Evolutionary conservation across 106 monocot genomes (phyloP).

Genomic region (Acorus calamus): DNA sequence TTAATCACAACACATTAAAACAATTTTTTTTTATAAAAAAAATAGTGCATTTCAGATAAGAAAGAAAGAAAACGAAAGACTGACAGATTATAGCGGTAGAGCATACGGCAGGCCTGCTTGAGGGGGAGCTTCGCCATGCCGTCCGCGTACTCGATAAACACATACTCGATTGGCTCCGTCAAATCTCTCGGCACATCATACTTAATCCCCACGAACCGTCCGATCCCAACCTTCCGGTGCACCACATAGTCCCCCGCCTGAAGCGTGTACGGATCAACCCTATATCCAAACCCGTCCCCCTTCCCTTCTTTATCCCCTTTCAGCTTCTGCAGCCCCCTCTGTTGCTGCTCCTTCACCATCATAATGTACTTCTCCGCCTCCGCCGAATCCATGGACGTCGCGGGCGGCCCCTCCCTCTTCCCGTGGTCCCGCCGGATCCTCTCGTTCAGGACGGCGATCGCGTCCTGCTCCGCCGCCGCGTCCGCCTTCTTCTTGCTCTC

Average conservation of each 20-base stretch:
- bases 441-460: slow-evolving; percentile 53
- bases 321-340: slow-evolving; percentile 67
- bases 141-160: slow-evolving; percentile 82
- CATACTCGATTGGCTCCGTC: slow-evolving; percentile 54
- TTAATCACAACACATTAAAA: no score
- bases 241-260: slow-evolving; percentile 74
- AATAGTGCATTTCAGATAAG: background rate
- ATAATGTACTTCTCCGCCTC: slow-evolving; percentile 77
- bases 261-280: slow-evolving; percentile 71
- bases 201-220: slow-evolving; percentile 83
- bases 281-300: slow-evolving; percentile 53
- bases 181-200: slow-evolving; percentile 37
- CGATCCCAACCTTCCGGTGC: slow-evolving; percentile 89
- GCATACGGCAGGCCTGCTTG: slow-evolving; percentile 65
- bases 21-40: background rate
- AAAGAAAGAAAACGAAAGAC: slow-evolving; percentile 3
- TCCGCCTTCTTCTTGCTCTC: slow-evolving; percentile 1
- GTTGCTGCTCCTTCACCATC: slow-evolving; percentile 77
- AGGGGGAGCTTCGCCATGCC: slow-evolving; percentile 95
- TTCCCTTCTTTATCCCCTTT: slow-evolving; percentile 23
- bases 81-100: slow-evolving; percentile 91
- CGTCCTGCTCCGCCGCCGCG: slow-evolving; percentile 29
- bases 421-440: slow-evolving; percentile 48
- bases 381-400: slow-evolving; percentile 18
- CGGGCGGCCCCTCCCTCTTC: slow-evolving; percentile 9